These are phyloP conservation scores for Ophiostoma fasciatum DNA, from an alignment of 2,329 filamentous ascomycete species.

Conservation along the genomic window DNA sequence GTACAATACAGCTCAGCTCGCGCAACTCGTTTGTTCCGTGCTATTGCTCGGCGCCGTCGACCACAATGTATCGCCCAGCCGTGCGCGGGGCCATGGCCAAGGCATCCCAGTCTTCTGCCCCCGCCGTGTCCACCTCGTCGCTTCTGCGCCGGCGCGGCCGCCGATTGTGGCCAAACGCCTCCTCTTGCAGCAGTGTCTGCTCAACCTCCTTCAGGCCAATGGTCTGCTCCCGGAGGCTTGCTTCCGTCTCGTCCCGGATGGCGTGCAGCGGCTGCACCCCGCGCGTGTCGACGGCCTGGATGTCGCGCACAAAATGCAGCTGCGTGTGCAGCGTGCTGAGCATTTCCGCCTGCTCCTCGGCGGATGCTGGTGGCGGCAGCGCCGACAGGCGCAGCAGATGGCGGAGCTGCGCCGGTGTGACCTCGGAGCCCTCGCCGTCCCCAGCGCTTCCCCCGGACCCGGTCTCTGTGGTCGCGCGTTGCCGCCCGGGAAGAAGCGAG, in stretches of 20 bases:
- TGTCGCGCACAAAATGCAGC: conserved; percentile 76
- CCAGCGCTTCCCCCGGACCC: too few species aligned
- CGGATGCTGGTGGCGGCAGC: conserved; percentile 53
- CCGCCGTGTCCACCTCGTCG: conserved; percentile 22
- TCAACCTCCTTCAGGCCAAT: conserved; percentile 43
- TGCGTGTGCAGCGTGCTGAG: conserved; percentile 64
- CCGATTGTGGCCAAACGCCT: conserved; percentile 39
- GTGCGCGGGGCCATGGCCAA: conserved; percentile 50
- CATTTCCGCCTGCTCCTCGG: conserved; percentile 53
- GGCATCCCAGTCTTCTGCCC: conserved; percentile 55
- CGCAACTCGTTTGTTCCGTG: background rate
- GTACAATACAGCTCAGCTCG: too few species aligned
- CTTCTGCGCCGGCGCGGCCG: conserved; percentile 24
- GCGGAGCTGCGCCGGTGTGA: conserved; percentile 55
- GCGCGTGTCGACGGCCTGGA: conserved; percentile 64
- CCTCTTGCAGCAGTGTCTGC: conserved; percentile 44
- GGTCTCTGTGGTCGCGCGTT: too few species aligned
- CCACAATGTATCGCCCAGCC: conserved; percentile 62
- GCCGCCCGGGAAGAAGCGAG: conserved; percentile 50
- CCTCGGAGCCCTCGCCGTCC: conserved; percentile 24
- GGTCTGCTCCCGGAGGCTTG: conserved; percentile 38
- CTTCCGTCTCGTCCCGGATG: conserved; percentile 64
- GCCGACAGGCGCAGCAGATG: conserved; percentile 85
- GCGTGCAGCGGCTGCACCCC: conserved; percentile 59
- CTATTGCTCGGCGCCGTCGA: conserved; percentile 36